phyloP scores from a whole-genome alignment of 371 early-diverging fungal species.

The Syncephalastrum contaminatum region DNA sequence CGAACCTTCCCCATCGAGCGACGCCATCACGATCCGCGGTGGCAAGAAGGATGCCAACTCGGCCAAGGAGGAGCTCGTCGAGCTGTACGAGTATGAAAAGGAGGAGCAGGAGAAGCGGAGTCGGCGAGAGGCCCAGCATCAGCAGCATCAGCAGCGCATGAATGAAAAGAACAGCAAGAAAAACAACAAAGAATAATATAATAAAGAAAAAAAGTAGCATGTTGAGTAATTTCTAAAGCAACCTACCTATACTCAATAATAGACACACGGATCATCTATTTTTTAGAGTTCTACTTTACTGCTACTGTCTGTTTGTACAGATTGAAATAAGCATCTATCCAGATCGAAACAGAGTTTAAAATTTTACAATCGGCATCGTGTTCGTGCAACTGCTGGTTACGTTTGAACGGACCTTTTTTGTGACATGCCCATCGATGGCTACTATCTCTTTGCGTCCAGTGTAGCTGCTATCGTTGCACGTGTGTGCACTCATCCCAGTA shows the following conservation, averaged over 20 bases:
- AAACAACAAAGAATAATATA: not conserved
- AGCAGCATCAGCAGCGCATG: conserved; percentile 16
- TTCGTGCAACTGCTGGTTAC: too few relatives aligned
- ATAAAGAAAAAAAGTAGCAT: not conserved
- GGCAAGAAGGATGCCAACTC: conserved; percentile 71
- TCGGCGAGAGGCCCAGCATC: conserved; percentile 42
- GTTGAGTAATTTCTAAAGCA: too few relatives aligned
- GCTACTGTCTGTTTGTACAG: too few relatives aligned
- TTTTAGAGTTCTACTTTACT: too few relatives aligned
- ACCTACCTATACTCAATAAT: too few relatives aligned
- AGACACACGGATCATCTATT: too few relatives aligned
- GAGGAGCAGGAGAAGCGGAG: conserved; percentile 56
- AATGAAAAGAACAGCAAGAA: conserved; percentile 10
- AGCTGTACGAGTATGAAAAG: conserved; percentile 75
- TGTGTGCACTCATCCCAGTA: conserved; percentile 62
- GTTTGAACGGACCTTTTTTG: not conserved
- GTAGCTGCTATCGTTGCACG: conserved; percentile 60
- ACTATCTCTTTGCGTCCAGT: conserved; percentile 57
- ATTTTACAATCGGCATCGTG: too few relatives aligned
- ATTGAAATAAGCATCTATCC: too few relatives aligned
- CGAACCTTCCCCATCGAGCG: conserved; percentile 30
- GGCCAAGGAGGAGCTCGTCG: conserved; percentile 76
- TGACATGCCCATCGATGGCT: conserved; percentile 25
- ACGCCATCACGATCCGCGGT: conserved; percentile 74
- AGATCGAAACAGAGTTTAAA: too few relatives aligned